Evolutionary conservation across 768 basidiomycete species (phyloP), one percentile per base, ranked within the genome.

Genomic region (Mycena metata): DNA sequence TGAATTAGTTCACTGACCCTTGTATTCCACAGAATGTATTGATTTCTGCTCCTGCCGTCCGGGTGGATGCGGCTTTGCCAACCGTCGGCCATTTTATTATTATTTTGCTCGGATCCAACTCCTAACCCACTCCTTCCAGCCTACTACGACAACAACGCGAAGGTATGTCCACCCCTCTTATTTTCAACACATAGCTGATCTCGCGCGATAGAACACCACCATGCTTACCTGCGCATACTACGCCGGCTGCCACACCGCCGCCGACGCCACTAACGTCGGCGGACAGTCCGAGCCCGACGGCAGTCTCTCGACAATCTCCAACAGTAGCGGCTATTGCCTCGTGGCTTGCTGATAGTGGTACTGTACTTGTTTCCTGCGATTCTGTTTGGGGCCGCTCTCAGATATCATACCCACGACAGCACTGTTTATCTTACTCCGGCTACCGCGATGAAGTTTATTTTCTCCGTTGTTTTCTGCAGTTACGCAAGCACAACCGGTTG

Each of bases 261-360:
- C 42, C 7, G 67, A 69, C 16, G 67, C 67, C 11, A 64, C 36
- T 30, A 69, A 69, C 52, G 19, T 21, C 4, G 70, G 70, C n/a
- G 70, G 70, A 19, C 70, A 71, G 60, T 60, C 61, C 23, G 24
- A 60, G 46, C 62, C 67, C 13, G 51, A 65, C 26, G 70, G 70
- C 7, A 56, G 62, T 35, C 42, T 69, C 23, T 51, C 67, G 43
- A 56, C 43, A 17, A 55, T 71, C 39, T 60, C 56, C 5, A n/a
- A 50, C 1, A 69, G 70, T 43, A 47, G 9, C 5, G 70, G 70
- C 26, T 71, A 16, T 39, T 71, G 67, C 43, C 49, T 62, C 7
- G 41, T n/a, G 50, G 5, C 49, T 10, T 62, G 60, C 35, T 21
- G 26, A 39, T 15, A 39, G 10, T 39, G 39, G 39, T 39, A 39